Conservation (phyloP, 257 asterid genomes). For the Craterostigma plantagineum region DNA sequence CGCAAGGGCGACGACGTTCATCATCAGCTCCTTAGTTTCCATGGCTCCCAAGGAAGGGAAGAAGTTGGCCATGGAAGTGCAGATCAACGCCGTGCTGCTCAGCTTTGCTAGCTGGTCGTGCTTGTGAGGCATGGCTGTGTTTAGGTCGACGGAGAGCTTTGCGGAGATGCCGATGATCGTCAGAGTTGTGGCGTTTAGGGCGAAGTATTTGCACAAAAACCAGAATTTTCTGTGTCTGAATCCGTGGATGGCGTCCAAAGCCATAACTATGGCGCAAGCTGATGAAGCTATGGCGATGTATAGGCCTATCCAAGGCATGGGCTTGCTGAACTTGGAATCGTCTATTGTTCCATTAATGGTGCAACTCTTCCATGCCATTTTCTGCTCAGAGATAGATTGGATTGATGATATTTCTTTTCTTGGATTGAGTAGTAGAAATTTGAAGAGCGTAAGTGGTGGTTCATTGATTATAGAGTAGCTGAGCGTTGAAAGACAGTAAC, state of each 20-base stretch:
- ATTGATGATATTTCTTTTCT: not conserved
- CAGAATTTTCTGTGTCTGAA: conserved; percentile 12
- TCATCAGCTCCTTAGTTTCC: conserved; percentile 31
- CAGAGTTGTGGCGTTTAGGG: conserved; percentile 69
- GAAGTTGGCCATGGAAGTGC: conserved; percentile 32
- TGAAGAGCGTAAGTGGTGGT: no score
- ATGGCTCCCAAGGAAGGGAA: conserved; percentile 41
- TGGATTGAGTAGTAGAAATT: not conserved
- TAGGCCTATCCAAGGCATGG: conserved; percentile 7
- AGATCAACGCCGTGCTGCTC: conserved; percentile 32
- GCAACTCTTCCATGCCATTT: not conserved
- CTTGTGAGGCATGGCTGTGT: conserved; percentile 40
- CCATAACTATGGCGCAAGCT: conserved; percentile 1
- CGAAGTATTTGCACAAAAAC: conserved; percentile 68
- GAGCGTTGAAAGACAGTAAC: no score
- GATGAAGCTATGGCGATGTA: conserved; percentile 3
- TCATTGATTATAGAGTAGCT: no score
- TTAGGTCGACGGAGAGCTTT: conserved; percentile 45
- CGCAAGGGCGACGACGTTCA: conserved; percentile 34
- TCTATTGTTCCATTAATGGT: not conserved
- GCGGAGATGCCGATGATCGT: conserved; percentile 32
- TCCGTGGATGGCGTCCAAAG: conserved; percentile 6
- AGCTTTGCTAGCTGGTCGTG: conserved; percentile 45
- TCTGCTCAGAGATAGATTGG: not conserved
- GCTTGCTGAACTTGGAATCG: conserved; percentile 5